A percentile compares a stretch with the other conserved stretches of the same genome.
phyloP scores from a whole-genome alignment of 768 basidiomycete species.

The Daedaleopsis sinensis region DNA sequence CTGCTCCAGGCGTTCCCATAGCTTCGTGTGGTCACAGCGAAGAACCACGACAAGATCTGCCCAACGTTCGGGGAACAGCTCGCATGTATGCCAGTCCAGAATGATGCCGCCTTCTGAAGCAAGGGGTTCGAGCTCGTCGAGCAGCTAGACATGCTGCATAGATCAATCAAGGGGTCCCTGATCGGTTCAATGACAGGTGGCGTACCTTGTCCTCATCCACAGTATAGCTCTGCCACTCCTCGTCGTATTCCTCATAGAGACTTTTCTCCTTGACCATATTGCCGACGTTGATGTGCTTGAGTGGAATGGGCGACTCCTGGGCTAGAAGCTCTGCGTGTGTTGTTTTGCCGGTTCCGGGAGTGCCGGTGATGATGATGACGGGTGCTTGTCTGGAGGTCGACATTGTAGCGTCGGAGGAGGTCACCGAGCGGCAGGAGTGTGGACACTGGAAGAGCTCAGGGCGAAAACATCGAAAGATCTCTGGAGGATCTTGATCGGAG shows the following conservation, averaged over 20 bases:
- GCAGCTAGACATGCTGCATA: constrained; percentile 50
- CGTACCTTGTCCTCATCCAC: constrained; percentile 95
- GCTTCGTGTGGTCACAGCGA: constrained; percentile 79
- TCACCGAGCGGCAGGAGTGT: not conserved
- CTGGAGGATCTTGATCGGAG: not conserved
- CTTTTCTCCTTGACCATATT: constrained; percentile 85
- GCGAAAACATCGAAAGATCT: not conserved
- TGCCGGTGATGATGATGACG: constrained; percentile 85
- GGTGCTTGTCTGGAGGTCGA: constrained; percentile 39
- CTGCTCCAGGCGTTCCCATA: constrained; percentile 92
- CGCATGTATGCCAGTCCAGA: constrained; percentile 95
- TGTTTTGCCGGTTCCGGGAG: constrained; percentile 95
- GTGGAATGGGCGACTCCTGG: constrained; percentile 65
- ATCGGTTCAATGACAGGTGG: not conserved
- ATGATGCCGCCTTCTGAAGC: constrained; percentile 74
- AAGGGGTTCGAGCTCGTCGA: constrained; percentile 85
- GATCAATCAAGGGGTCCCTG: constrained; percentile 5
- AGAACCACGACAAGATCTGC: constrained; percentile 93
- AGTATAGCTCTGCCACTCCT: constrained; percentile 93
- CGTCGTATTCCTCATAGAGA: constrained; percentile 84
- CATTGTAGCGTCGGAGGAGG: not conserved
- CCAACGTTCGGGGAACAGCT: constrained; percentile 95
- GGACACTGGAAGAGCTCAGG: not conserved
- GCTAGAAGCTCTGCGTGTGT: constrained; percentile 88
- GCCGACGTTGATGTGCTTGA: constrained; percentile 87